These are phyloP conservation scores for Pseudogymnoascus sp. DNA, from an alignment of 2,329 filamentous ascomycete species.

Conservation along the genomic window DNA sequence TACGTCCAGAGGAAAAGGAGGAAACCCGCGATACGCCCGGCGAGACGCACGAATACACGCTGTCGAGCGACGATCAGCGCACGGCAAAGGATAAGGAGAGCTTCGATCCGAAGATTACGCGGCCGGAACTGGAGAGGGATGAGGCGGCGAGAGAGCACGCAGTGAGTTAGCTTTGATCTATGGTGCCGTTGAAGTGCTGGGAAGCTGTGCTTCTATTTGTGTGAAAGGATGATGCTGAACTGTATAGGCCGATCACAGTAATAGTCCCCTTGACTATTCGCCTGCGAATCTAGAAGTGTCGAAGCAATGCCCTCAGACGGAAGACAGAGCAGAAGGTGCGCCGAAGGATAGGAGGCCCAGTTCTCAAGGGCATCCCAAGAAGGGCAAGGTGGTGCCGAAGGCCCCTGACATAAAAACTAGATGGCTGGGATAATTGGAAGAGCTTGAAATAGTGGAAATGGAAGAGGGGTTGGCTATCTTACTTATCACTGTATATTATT, in stretches of 20 bases:
- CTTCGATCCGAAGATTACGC: neutral
- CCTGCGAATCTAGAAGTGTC: slow-evolving; percentile 6
- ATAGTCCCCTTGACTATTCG: neutral
- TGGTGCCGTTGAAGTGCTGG: neutral
- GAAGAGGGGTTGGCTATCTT: neutral
- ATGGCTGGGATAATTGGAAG: neutral
- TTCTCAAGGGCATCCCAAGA: neutral
- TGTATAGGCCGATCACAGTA: neutral
- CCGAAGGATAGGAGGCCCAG: neutral
- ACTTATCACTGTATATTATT: neutral
- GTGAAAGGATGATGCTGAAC: neutral
- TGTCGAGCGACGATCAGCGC: neutral
- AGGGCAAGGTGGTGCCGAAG: slow-evolving; percentile 4
- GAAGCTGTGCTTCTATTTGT: neutral
- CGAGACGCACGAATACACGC: slow-evolving; percentile 6
- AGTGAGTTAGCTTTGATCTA: neutral
- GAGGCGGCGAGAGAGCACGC: neutral
- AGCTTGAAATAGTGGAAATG: neutral
- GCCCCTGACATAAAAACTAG: neutral
- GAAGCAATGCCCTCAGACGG: neutral
- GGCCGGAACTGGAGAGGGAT: neutral
- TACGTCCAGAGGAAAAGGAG: neutral
- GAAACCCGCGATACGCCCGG: neutral
- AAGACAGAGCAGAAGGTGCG: neutral
- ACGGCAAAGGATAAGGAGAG: neutral